These are phyloP conservation scores for Syncephalastrum contaminatum DNA, from an alignment of 371 early-diverging fungal species.

Conservation along the genomic window DNA sequence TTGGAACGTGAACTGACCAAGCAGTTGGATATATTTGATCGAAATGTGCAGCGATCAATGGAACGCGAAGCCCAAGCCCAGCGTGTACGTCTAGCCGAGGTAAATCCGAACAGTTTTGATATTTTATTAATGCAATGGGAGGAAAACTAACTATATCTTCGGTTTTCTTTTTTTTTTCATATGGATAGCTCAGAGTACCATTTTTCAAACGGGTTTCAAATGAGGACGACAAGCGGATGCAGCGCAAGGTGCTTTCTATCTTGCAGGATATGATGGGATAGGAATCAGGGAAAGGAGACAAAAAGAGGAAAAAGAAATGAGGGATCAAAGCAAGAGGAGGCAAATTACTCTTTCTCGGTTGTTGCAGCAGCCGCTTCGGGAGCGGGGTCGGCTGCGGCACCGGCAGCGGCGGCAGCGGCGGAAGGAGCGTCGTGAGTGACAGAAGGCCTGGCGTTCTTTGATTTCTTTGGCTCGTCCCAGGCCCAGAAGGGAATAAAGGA, in stretches of 20 bases:
- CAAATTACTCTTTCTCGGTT: conserved; percentile 1
- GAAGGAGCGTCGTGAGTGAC: background rate
- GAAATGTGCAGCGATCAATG: conserved; percentile 12
- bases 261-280: conserved; percentile 36
- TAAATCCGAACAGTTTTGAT: background rate
- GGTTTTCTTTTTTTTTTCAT: no score
- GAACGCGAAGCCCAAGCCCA: conserved; percentile 25
- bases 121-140: no score
- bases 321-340: no score
- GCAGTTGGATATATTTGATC: background rate
- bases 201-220: conserved; percentile 34
- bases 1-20: background rate
- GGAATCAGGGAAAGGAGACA: no score
- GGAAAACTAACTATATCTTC: conserved; percentile 5
- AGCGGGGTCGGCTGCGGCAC: no score
- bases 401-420: background rate
- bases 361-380: conserved; percentile 4
- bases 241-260: conserved; percentile 38
- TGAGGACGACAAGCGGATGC: conserved; percentile 29
- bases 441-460: conserved; percentile 9
- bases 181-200: conserved; percentile 33
- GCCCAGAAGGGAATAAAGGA: conserved; percentile 97
- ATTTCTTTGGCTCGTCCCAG: conserved; percentile 76
- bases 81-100: background rate
- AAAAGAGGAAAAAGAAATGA: no score